Evolutionary conservation across 176 grass and related monocot species (phyloP), one percentile per base, ranked within the genome.

Genomic region (Ensete glaucum): DNA sequence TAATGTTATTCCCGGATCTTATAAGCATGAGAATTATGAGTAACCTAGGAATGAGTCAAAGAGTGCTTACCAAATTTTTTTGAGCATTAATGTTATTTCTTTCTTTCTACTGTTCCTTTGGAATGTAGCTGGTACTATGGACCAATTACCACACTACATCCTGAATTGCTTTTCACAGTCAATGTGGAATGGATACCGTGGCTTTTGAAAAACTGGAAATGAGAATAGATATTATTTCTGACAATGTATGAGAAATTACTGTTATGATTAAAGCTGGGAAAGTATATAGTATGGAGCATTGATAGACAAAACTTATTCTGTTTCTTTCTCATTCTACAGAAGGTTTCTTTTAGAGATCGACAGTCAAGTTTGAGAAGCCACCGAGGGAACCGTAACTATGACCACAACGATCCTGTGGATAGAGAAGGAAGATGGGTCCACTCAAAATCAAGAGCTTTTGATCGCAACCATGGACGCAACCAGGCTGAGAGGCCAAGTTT

Each of bases 341-440:
- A 92, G 87, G 81, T 82, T 86, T 62, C 79, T 11, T 90, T 69
- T 71, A 90, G 79, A 81, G 85, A 85, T 17, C 75, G 93, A 9
- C 87, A 81, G 76, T 70, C 83, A 63, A 87, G 64, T 67, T 80
- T 81, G 64, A 96, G 93, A 85, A 90, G 87, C 83, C 55, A 90
- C 75, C 88, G 93, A 85, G 85, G 89, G 78, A 85, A 79, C 73
- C 86, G 88, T 76, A 89, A 84, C 25, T 75, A 82, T 63, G 86
- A 92, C 3, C 85, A 75, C 76, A 75, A 75, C 79, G 85, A 88
- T 67, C 78, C 84, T 77, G 67, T 69, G 68, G 85, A 90, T 57
- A 96, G 62, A 82, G 92, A 96, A 83, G 88, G 88, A 81, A 88
- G 81, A 50, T 96, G 86, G 86, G 74, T 82, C 69, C 84, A 75